These are phyloP conservation scores for Pichia sp. DNA, from an alignment of 1,139 yeast genomes.

Conservation along the genomic window DNA sequence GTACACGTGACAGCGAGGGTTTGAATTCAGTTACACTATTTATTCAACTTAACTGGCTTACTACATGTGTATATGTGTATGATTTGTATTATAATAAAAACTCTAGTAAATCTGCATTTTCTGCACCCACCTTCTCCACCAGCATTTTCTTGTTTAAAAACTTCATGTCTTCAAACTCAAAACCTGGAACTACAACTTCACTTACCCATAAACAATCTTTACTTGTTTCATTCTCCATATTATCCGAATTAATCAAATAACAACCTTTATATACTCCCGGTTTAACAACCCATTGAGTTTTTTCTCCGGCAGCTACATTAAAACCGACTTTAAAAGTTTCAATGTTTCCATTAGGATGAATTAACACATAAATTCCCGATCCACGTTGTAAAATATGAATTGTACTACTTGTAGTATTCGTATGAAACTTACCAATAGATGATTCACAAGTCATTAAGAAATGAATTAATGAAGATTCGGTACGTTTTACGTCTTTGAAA, in stretches of 20 bases:
- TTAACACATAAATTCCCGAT: conserved; percentile 42
- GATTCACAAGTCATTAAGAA: conserved; percentile 42
- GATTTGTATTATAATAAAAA: conserved; percentile 22
- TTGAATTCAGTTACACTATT: neutral
- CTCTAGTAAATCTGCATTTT: conserved; percentile 30
- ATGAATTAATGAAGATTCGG: conserved; percentile 36
- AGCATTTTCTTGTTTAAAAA: conserved; percentile 34
- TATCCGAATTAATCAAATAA: conserved; percentile 30
- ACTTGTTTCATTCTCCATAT: conserved; percentile 26
- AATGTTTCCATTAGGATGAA: conserved; percentile 41
- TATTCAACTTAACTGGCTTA: neutral
- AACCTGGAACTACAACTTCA: conserved; percentile 51
- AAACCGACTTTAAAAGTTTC: conserved; percentile 45
- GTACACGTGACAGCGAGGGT: neutral
- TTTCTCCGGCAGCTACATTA: conserved; percentile 37
- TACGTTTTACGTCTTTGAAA: too few species aligned
- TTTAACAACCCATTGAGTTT: conserved; percentile 51
- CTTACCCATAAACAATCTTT: conserved; percentile 41
- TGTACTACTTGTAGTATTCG: conserved; percentile 38
- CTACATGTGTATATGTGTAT: neutral
- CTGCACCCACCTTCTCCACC: conserved; percentile 33
- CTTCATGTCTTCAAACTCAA: conserved; percentile 44
- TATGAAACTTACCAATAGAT: conserved; percentile 42
- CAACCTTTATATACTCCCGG: conserved; percentile 49
- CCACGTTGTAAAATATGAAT: conserved; percentile 46